A percentile compares a stretch with the other conserved stretches of the same genome.
Evolutionary conservation across 306 rosid genomes (phyloP).

Genomic region (Sicyos baderoa): DNA sequence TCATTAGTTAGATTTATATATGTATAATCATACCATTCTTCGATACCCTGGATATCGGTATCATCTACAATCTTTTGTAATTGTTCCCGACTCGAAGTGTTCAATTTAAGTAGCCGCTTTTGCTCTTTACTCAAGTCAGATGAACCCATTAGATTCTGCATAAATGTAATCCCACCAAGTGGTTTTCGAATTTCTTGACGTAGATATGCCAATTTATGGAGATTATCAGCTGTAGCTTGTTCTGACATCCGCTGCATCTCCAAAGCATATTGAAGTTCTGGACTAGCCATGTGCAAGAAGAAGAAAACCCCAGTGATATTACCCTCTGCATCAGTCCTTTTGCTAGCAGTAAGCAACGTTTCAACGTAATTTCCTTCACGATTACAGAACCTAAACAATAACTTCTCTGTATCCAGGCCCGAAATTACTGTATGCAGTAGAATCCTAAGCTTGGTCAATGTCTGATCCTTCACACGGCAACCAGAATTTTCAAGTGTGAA

Average conservation of each 20-base stretch:
- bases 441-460: conserved; percentile 32
- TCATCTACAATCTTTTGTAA: conserved; percentile 32
- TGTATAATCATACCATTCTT: conserved; percentile 28
- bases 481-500: conserved; percentile 31
- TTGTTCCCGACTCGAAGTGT: conserved; percentile 34
- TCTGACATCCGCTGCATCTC: conserved; percentile 35
- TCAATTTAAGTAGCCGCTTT: conserved; percentile 25
- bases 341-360: conserved; percentile 33
- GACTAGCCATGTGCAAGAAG: conserved; percentile 36
- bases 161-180: conserved; percentile 26
- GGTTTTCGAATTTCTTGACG: conserved; percentile 33
- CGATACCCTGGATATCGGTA: conserved; percentile 32
- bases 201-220: conserved; percentile 32
- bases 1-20: neutral
- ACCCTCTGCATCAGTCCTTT: conserved; percentile 29
- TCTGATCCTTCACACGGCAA: conserved; percentile 34
- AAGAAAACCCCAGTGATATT: conserved; percentile 33
- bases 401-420: conserved; percentile 29
- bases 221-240: conserved; percentile 34
- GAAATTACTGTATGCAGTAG: conserved; percentile 27
- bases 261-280: conserved; percentile 34
- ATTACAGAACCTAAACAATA: conserved; percentile 31
- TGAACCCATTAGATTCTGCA: conserved; percentile 35
- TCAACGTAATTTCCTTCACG: conserved; percentile 29
- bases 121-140: conserved; percentile 32